These are phyloP conservation scores for Umbelopsis isabellina DNA, from an alignment of 192 early-diverging fungal species.

Conservation along the genomic window DNA sequence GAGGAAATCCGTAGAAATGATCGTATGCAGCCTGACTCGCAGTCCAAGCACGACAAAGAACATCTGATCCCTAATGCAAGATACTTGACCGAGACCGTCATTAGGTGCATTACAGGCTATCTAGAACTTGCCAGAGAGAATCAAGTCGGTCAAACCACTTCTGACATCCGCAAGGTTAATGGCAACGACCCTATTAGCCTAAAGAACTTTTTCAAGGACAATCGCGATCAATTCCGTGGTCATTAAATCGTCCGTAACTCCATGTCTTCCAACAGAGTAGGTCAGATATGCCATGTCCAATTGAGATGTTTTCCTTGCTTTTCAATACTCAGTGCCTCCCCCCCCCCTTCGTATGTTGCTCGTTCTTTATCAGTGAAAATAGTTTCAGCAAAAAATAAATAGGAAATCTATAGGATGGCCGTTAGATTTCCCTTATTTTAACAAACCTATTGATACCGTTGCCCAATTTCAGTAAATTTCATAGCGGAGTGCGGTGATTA, in stretches of 20 bases:
- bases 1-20: slow-evolving; percentile 2
- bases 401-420: too few species aligned
- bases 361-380: too few species aligned
- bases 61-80: slow-evolving; percentile 1
- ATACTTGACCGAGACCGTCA: neutral
- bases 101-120: neutral
- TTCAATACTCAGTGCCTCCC: neutral
- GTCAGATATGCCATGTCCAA: neutral
- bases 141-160: neutral
- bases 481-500: too few species aligned
- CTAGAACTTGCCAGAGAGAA: slow-evolving; percentile 14
- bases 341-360: too few species aligned
- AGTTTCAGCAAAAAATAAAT: too few species aligned
- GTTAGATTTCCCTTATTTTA: too few species aligned
- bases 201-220: slow-evolving; percentile 14
- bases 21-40: neutral
- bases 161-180: slow-evolving; percentile 5
- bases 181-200: slow-evolving; percentile 8
- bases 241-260: neutral
- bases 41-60: neutral
- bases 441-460: too few species aligned
- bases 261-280: neutral
- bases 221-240: slow-evolving; percentile 18
- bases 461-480: too few species aligned
- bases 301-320: neutral